Conservation (phyloP, 805 yeast species). For the Cyberlindnera maritima region DNA sequence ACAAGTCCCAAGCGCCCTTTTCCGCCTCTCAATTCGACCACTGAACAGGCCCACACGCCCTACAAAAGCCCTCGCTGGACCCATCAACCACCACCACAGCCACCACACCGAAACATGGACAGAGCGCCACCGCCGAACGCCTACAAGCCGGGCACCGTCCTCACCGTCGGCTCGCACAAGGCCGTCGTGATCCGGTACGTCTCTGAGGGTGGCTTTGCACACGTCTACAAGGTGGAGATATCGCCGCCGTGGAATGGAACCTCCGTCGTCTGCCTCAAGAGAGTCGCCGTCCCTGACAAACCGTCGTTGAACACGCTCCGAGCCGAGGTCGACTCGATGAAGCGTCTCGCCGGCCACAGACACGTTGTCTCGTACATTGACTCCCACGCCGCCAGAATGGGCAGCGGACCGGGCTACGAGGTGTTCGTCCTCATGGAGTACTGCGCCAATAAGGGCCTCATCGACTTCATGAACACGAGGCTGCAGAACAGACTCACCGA, state of each 20-base stretch:
- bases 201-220: constrained; percentile 94
- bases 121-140: constrained; percentile 51
- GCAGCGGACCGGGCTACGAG: constrained; percentile 57
- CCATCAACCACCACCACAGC: neutral
- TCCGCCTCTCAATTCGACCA: too few species aligned
- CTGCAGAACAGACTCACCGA: constrained; percentile 65
- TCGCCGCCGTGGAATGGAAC: constrained; percentile 56
- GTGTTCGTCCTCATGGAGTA: constrained; percentile 80
- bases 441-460: constrained; percentile 71
- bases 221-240: constrained; percentile 78
- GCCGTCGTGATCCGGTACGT: constrained; percentile 68
- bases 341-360: constrained; percentile 71
- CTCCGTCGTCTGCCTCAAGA: constrained; percentile 74
- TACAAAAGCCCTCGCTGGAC: too few species aligned
- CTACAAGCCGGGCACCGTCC: constrained; percentile 70
- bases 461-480: constrained; percentile 77
- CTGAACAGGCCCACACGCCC: too few species aligned
- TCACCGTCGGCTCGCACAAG: constrained; percentile 82
- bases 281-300: constrained; percentile 95
- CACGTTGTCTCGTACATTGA: constrained; percentile 90
- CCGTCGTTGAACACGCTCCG: constrained; percentile 75
- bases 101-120: constrained; percentile 14
- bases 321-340: constrained; percentile 98
- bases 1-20: too few species aligned
- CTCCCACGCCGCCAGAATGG: constrained; percentile 84